Percentiles rank a stretch among this genome's conserved stretches.
Conservation (phyloP, 2,329 filamentous ascomycete species). For the Atkinsonella texensis region DNA sequence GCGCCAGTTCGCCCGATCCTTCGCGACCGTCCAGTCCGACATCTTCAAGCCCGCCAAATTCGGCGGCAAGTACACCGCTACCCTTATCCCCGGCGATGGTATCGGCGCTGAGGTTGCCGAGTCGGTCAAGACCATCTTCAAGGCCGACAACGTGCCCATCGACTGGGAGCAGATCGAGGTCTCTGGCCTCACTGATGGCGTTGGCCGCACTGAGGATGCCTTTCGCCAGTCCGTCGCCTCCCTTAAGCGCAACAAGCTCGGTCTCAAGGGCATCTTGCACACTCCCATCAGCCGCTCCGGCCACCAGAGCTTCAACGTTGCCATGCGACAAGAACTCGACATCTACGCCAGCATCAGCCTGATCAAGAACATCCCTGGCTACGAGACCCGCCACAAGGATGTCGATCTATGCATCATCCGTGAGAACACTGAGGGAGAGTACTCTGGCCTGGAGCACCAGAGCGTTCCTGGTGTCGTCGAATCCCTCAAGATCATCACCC, state of each 20-base stretch:
- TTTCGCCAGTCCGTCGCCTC: conserved; percentile 94
- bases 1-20: conserved; percentile 39
- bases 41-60: conserved; percentile 99
- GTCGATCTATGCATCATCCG: conserved; percentile 99
- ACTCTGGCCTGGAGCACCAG: conserved; percentile 98
- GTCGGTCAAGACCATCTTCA: conserved; percentile 98
- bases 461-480: conserved; percentile 93
- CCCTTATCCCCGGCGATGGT: conserved; percentile 95
- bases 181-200: conserved; percentile 69
- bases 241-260: conserved; percentile 96
- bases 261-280: conserved; percentile 96
- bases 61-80: conserved; percentile 98
- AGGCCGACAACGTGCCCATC: conserved; percentile 96
- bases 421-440: conserved; percentile 99
- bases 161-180: conserved; percentile 99
- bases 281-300: conserved; percentile 93
- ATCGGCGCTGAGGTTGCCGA: conserved; percentile 97
- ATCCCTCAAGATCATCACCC: conserved; percentile 99
- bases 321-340: conserved; percentile 96
- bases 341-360: conserved; percentile 97
- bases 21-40: conserved; percentile 81
- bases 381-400: conserved; percentile 92
- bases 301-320: conserved; percentile 99
- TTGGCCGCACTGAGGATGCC: conserved; percentile 79
- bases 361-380: conserved; percentile 99